A percentile compares a stretch with the other conserved stretches of the same genome.
Evolutionary conservation across 768 basidiomycete species (phyloP).

Genomic region (Suillus sp.): DNA sequence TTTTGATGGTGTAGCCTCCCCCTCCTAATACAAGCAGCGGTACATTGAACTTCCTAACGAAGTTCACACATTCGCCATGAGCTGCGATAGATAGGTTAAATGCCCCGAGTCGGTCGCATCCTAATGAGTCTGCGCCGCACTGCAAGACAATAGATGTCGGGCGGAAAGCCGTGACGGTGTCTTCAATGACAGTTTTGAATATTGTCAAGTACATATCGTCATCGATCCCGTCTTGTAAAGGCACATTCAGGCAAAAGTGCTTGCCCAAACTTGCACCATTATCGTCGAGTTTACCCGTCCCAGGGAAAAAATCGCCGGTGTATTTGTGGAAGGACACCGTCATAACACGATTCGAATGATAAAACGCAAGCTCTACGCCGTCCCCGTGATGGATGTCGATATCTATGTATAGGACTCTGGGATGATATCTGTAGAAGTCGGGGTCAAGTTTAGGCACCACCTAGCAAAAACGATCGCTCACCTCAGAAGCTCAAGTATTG

Average conservation of each 20-base stretch:
- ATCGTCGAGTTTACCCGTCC: slow-evolving; percentile 94
- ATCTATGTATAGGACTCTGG: slow-evolving; percentile 96
- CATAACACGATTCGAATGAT: slow-evolving; percentile 97
- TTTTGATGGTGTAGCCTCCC: slow-evolving; percentile 96
- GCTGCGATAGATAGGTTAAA: slow-evolving; percentile 98
- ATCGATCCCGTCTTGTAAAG: slow-evolving; percentile 93
- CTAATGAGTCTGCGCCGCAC: slow-evolving; percentile 95
- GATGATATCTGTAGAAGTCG: slow-evolving; percentile 66
- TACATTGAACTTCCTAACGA: slow-evolving; percentile 89
- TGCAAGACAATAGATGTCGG: slow-evolving; percentile 93
- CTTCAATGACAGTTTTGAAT: slow-evolving; percentile 96
- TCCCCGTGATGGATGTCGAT: slow-evolving; percentile 99
- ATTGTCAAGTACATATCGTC: slow-evolving; percentile 95
- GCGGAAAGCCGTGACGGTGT: slow-evolving; percentile 85
- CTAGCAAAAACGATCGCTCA: slow-evolving; percentile 32
- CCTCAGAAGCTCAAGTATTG: slow-evolving; percentile 90
- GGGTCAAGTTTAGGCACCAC: slow-evolving; percentile 4
- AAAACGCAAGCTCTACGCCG: slow-evolving; percentile 97
- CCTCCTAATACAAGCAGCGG: slow-evolving; percentile 92
- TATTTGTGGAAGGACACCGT: slow-evolving; percentile 99
- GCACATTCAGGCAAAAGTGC: slow-evolving; percentile 94
- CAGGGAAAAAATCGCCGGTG: slow-evolving; percentile 97
- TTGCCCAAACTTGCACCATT: slow-evolving; percentile 87
- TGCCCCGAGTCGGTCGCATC: slow-evolving; percentile 91
- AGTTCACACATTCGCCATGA: slow-evolving; percentile 97